Conservation (phyloP, 805 yeast genomes). For the Dipodascus geniculatus region DNA sequence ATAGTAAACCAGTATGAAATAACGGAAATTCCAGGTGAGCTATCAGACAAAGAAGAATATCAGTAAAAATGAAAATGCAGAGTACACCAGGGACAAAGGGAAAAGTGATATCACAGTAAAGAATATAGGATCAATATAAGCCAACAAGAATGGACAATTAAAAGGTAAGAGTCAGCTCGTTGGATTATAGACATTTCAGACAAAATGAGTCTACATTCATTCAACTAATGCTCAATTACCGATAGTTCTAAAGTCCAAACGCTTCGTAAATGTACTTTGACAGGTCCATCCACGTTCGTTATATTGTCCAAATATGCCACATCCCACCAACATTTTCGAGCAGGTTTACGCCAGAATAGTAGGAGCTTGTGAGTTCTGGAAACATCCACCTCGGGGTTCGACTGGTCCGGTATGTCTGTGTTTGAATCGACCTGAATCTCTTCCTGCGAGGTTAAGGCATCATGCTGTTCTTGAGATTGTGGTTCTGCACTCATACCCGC, state of each 20-base stretch:
- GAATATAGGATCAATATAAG: neutral
- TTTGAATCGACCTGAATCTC: neutral
- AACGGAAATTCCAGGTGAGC: neutral
- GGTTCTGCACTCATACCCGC: neutral
- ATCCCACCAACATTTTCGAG: constrained; percentile 98
- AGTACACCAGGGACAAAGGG: neutral
- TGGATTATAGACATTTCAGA: neutral
- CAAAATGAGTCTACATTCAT: no score
- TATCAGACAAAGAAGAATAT: neutral
- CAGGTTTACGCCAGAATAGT: constrained; percentile 95
- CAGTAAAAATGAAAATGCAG: neutral
- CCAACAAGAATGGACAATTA: neutral
- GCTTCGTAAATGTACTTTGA: constrained; percentile 76
- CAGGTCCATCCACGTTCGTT: constrained; percentile 26
- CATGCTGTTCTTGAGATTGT: neutral
- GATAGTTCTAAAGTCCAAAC: constrained; percentile 95
- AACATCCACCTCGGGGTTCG: constrained; percentile 6
- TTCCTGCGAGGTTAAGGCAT: neutral
- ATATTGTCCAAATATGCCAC: constrained; percentile 27
- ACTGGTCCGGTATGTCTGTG: neutral
- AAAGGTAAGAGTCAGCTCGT: neutral
- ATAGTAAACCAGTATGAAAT: neutral
- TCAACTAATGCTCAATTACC: constrained; percentile 57
- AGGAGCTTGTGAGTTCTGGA: constrained; percentile 48
- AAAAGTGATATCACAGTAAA: neutral